Conservation (phyloP, 768 basidiomycete species). For the Baorangia bicolor region DNA sequence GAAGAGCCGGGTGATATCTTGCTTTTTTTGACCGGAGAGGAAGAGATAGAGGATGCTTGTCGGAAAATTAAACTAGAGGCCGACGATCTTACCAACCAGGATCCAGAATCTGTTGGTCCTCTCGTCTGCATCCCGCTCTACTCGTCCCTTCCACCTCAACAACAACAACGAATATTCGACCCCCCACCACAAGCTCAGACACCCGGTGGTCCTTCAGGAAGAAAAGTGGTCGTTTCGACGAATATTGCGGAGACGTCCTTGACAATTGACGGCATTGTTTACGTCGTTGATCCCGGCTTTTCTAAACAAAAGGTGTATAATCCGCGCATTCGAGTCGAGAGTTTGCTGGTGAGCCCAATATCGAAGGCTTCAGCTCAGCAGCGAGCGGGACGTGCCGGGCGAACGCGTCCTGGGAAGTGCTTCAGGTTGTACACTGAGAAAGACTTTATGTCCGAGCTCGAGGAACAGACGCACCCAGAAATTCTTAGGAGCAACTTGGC, state of each 20-base stretch:
- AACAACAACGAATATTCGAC: slow-evolving; percentile 97
- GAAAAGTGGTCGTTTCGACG: slow-evolving; percentile 93
- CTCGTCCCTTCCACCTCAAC: slow-evolving; percentile 89
- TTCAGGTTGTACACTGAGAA: slow-evolving; percentile 96
- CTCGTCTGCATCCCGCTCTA: slow-evolving; percentile 90
- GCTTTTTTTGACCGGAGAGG: slow-evolving; percentile 96
- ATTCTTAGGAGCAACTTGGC: slow-evolving; percentile 92
- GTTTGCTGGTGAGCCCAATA: slow-evolving; percentile 89
- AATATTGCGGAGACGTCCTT: slow-evolving; percentile 98
- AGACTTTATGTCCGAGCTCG: slow-evolving; percentile 93
- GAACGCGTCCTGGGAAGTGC: slow-evolving; percentile 95
- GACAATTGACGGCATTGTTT: slow-evolving; percentile 99
- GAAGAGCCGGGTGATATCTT: slow-evolving; percentile 93
- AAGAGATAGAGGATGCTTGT: slow-evolving; percentile 97
- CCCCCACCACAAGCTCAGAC: slow-evolving; percentile 65
- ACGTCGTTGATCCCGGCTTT: slow-evolving; percentile 97
- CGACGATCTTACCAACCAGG: slow-evolving; percentile 73
- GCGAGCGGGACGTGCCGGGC: slow-evolving; percentile 92
- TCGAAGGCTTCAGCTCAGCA: slow-evolving; percentile 97
- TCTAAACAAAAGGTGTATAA: slow-evolving; percentile 99
- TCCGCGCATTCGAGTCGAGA: slow-evolving; percentile 94
- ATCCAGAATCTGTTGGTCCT: slow-evolving; percentile 78
- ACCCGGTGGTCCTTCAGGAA: slow-evolving; percentile 73
- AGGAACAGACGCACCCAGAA: slow-evolving; percentile 97
- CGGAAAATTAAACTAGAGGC: slow-evolving; percentile 90